Conservation (phyloP, 1,284 basidiomycete genomes). For the Malassezia pachydermatis region DNA sequence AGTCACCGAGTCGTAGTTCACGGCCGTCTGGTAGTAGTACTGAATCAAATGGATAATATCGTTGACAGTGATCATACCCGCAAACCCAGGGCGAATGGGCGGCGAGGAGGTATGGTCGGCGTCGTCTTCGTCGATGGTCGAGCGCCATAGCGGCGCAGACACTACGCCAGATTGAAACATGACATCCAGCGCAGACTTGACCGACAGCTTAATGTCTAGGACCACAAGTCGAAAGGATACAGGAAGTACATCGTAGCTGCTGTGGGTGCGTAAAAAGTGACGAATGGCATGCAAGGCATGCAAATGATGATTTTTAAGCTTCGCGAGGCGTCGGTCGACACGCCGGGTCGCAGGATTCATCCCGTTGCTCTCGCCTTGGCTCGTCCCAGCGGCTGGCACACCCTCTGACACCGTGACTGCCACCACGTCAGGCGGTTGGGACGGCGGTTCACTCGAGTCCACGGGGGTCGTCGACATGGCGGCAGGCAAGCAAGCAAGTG, state of each 20-base stretch:
- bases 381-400: no score
- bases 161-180: conserved; percentile 60
- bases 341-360: not conserved
- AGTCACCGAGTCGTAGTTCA: conserved; percentile 67
- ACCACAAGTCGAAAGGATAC: conserved; percentile 93
- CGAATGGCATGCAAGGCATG: conserved; percentile 66
- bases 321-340: conserved; percentile 9
- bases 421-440: no score
- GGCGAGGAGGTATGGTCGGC: not conserved
- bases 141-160: conserved; percentile 80
- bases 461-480: conserved; percentile 3
- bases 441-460: no score
- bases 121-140: conserved; percentile 25
- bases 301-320: conserved; percentile 28
- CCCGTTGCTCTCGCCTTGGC: no score
- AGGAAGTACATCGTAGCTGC: conserved; percentile 87
- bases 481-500: no score
- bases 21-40: conserved; percentile 40
- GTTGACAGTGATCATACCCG: conserved; percentile 47
- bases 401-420: no score
- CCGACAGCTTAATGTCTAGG: conserved; percentile 57
- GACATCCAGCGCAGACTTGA: conserved; percentile 44
- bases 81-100: conserved; percentile 41
- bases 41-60: conserved; percentile 47
- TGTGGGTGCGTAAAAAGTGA: conserved; percentile 69